Evolutionary conservation across 164 flowering plant genomes (phyloP).

Genomic region (Berberis vulgaris): DNA sequence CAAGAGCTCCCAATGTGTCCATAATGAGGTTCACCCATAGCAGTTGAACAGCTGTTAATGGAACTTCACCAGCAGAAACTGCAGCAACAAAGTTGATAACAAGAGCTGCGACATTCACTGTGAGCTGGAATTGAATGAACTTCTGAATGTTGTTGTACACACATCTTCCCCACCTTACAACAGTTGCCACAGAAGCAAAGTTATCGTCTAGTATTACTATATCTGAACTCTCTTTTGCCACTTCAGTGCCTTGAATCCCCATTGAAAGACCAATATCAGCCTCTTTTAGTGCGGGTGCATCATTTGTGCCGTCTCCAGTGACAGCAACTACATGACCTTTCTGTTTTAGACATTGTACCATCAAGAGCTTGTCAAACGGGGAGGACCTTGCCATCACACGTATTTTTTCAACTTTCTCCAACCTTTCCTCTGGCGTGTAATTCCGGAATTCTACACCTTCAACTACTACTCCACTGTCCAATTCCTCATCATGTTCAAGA

Average conservation of each 20-base stretch:
- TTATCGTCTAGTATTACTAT: conserved; percentile 65
- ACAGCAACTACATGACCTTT: conserved; percentile 71
- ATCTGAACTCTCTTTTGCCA: conserved; percentile 74
- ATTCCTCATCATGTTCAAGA: conserved; percentile 20
- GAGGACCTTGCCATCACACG: conserved; percentile 75
- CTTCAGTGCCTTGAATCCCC: conserved; percentile 79
- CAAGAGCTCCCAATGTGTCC: conserved; percentile 76
- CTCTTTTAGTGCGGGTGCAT: conserved; percentile 72
- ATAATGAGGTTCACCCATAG: conserved; percentile 79
- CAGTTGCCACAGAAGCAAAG: conserved; percentile 54
- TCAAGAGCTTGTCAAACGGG: conserved; percentile 62
- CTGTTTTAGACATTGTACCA: conserved; percentile 59
- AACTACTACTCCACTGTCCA: conserved; percentile 29
- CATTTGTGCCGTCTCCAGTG: conserved; percentile 79
- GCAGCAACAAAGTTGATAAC: conserved; percentile 63
- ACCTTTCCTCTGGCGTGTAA: conserved; percentile 45
- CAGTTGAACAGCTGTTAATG: conserved; percentile 66
- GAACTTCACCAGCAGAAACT: conserved; percentile 66
- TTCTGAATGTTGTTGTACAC: conserved; percentile 74
- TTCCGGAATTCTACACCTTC: conserved; percentile 59
- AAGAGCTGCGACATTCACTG: conserved; percentile 68
- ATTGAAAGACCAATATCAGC: conserved; percentile 75
- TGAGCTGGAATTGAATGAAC: conserved; percentile 71
- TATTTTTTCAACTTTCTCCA: conserved; percentile 36
- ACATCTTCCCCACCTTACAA: conserved; percentile 65